Percentiles rank a stretch among this genome's conserved stretches.
Conservation (phyloP, 768 basidiomycete genomes). For the Amanita pseudoporphyria region DNA sequence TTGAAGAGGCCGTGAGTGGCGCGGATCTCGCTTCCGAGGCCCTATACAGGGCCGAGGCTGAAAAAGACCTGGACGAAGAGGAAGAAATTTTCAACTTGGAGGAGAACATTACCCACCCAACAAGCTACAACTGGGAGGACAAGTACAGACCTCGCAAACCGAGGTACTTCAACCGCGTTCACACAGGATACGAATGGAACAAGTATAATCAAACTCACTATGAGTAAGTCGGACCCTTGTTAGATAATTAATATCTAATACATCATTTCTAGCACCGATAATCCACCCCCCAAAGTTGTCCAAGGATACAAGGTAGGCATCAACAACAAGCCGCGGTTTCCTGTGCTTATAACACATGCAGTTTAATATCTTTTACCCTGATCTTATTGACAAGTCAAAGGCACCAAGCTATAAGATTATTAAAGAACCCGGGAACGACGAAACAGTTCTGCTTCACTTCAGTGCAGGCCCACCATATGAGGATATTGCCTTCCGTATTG, state of each 20-base stretch:
- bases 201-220: slow-evolving; percentile 99
- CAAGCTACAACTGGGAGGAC: slow-evolving; percentile 96
- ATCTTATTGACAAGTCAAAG: slow-evolving; percentile 96
- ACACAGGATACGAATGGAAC: slow-evolving; percentile 99
- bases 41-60: slow-evolving; percentile 83
- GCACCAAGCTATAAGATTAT: slow-evolving; percentile 96
- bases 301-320: slow-evolving; percentile 86
- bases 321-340: slow-evolving; percentile 3
- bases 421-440: slow-evolving; percentile 90
- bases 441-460: slow-evolving; percentile 89
- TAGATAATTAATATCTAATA: slow-evolving; percentile 11
- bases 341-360: slow-evolving; percentile 15
- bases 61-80: slow-evolving; percentile 90
- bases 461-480: slow-evolving; percentile 97
- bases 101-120: slow-evolving; percentile 75
- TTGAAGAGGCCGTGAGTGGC: slow-evolving; percentile 48
- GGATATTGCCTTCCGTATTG: slow-evolving; percentile 97
- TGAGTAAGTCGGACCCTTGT: slow-evolving; percentile 54
- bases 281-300: slow-evolving; percentile 98
- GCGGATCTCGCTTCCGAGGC: slow-evolving; percentile 84
- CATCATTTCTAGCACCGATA: slow-evolving; percentile 64
- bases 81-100: slow-evolving; percentile 94
- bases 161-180: slow-evolving; percentile 96
- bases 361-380: slow-evolving; percentile 99
- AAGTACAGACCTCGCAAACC: slow-evolving; percentile 97